Conservation (phyloP, 192 early-diverging fungal species). For the Diversispora epigaea region DNA sequence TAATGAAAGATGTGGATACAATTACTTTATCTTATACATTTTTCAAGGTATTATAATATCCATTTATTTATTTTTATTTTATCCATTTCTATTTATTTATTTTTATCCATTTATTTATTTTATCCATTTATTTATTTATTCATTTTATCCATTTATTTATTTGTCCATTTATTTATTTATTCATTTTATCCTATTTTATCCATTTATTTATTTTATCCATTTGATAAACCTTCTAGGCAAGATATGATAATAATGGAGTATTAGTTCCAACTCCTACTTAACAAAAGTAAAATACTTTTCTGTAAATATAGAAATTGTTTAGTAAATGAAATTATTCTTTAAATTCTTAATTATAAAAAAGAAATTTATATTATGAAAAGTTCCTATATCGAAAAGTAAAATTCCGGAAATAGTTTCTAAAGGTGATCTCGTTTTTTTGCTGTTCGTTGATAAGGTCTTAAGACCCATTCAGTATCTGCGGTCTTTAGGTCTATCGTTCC, state of each 20-base stretch:
- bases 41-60: conserved; percentile 66
- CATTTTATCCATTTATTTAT: too few species aligned
- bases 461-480: conserved; percentile 96
- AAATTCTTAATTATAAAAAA: too few species aligned
- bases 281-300: too few species aligned
- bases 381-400: too few species aligned
- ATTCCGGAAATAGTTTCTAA: conserved; percentile 41
- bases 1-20: conserved; percentile 91
- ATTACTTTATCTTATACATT: conserved; percentile 95
- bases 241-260: conserved; percentile 24
- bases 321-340: too few species aligned
- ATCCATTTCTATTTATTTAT: not conserved
- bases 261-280: conserved; percentile 12
- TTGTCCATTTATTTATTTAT: too few species aligned
- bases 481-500: conserved; percentile 92
- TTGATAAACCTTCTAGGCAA: too few species aligned
- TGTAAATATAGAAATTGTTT: too few species aligned
- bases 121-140: too few species aligned
- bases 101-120: not conserved
- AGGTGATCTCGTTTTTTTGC: conserved; percentile 79
- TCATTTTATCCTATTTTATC: too few species aligned
- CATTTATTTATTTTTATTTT: conserved; percentile 21
- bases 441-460: conserved; percentile 86
- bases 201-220: not conserved
- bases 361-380: not conserved